Evolutionary conservation across 768 basidiomycete genomes (phyloP), one percentile per base, ranked within the genome.

Genomic region (Kwoniella sp.): DNA sequence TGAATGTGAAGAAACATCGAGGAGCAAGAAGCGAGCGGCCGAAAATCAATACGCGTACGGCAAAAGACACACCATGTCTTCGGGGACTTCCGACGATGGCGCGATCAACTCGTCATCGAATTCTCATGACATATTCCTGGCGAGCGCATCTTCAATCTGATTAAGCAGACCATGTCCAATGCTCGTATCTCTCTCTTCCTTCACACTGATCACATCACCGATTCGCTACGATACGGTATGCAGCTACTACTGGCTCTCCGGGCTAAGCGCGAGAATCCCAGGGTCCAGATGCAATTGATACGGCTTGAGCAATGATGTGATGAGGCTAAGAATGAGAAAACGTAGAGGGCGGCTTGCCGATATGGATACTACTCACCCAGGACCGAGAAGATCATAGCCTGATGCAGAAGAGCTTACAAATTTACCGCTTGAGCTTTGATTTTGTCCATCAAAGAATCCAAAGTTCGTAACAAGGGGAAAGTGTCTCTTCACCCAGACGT

Each of bases 81-180:
- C 62, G 62, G 62, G 37, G 25, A n/a, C 29, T 23, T 55, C 62
- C 62, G 62, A 63, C 55, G 62, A 63, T 63, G 54, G 56, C 62
- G 62, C 62, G 48, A 63, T 63, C 31, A 45, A 17, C 37, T 63
- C 48, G 48, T 48, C 29, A 63, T 63, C 23, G 31, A 1, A 45
- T 29, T 47, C 13, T 25, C 25, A 51, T 51, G 50, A 51, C 50
- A 51, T 51, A 51, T 51, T 51, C 25, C 50, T 8, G 5, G 47
- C 15, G 47, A 20, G 20, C 15, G 47, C 20, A 23, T 8, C 11
- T 51, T 28, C 25, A 23, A 51, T 28, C 50, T 28, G 50, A 51
- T 51, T 28, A 51, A 51, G 50, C 50, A 48, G 4, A 41, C 9
- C 38, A 41, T 9, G 11, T 20, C 11, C 20, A 9, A 41, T 41